phyloP scores from a whole-genome alignment of 352 stramenopile genomes.

The Elongisporangium undulatum region DNA sequence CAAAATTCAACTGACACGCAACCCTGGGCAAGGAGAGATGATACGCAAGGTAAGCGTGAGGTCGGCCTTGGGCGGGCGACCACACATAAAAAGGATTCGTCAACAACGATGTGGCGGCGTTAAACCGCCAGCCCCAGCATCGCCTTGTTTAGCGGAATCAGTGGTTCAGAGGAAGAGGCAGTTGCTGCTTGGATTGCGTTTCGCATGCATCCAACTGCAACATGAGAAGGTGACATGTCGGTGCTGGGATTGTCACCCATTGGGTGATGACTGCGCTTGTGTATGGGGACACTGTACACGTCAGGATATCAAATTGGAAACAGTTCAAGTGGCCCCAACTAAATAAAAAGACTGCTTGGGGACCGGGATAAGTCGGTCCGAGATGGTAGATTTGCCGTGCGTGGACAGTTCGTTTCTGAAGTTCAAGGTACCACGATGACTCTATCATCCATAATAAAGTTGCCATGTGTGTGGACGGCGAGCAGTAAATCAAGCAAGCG shows the following conservation, averaged over 20 bases:
- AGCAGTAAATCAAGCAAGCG: neutral
- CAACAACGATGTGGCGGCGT: neutral
- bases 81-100: neutral
- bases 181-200: neutral
- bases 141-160: neutral
- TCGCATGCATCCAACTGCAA: neutral
- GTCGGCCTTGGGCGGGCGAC: neutral
- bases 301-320: too few species aligned
- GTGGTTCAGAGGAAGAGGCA: neutral
- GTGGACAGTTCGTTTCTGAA: neutral
- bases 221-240: neutral
- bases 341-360: neutral
- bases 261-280: neutral
- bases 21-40: neutral
- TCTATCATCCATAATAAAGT: neutral
- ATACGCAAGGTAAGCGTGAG: neutral
- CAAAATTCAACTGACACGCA: neutral
- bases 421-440: neutral
- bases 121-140: neutral
- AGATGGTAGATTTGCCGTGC: neutral
- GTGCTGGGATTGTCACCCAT: neutral
- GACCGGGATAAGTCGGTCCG: neutral
- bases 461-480: neutral
- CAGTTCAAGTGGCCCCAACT: too few species aligned
- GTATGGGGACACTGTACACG: too few species aligned